These are phyloP conservation scores for Nepenthes gracilis DNA, from an alignment of 148 eudicot genomes.

Conservation along the genomic window DNA sequence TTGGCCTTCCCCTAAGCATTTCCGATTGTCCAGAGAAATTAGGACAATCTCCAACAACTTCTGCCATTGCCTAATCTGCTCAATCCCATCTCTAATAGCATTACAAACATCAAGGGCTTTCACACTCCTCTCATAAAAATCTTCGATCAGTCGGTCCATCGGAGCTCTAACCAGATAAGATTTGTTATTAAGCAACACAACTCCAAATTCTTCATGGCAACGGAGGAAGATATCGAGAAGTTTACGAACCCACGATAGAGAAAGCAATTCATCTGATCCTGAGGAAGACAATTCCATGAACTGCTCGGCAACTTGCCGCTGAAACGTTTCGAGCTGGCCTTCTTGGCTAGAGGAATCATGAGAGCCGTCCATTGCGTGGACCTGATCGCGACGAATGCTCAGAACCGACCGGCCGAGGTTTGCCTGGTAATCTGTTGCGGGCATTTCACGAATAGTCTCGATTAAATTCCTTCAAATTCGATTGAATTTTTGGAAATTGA, in stretches of 20 bases:
- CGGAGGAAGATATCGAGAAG: slow-evolving; percentile 55
- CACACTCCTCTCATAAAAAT: slow-evolving; percentile 60
- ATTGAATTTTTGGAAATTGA: too few species aligned
- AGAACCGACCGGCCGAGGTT: slow-evolving; percentile 37
- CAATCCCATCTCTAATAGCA: slow-evolving; percentile 74
- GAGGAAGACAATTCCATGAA: slow-evolving; percentile 29
- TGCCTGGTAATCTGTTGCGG: slow-evolving; percentile 46
- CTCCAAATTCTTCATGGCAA: slow-evolving; percentile 64
- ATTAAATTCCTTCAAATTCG: neutral
- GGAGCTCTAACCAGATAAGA: slow-evolving; percentile 26
- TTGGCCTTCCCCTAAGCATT: slow-evolving; percentile 52
- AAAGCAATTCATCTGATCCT: slow-evolving; percentile 31
- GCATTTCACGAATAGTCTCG: slow-evolving; percentile 42
- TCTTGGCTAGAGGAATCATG: too few species aligned
- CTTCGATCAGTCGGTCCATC: slow-evolving; percentile 44
- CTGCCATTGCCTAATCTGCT: slow-evolving; percentile 73
- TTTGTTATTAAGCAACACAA: slow-evolving; percentile 32
- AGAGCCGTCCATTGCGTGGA: too few species aligned
- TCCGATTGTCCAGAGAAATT: slow-evolving; percentile 31
- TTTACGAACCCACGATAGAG: slow-evolving; percentile 58
- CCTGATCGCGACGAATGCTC: slow-evolving; percentile 15
- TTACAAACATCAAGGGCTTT: slow-evolving; percentile 78
- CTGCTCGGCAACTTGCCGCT: slow-evolving; percentile 38
- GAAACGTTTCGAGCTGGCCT: slow-evolving; percentile 33
- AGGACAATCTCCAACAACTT: slow-evolving; percentile 53